These are phyloP conservation scores for Plasmodiophora brassicae DNA, from an alignment of 208 protist species.

Conservation along the genomic window DNA sequence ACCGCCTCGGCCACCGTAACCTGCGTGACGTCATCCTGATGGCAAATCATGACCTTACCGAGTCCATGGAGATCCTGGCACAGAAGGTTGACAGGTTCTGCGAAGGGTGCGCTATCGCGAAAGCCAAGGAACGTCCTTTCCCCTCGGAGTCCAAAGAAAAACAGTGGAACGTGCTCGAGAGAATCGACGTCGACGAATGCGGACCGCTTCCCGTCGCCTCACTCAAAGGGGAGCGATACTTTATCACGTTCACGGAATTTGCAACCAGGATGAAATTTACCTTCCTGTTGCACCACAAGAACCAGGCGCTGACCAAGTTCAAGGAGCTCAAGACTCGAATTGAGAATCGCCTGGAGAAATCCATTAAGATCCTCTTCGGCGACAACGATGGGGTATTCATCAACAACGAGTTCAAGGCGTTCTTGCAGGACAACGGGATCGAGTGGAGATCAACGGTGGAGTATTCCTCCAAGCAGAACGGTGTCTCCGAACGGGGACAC, in stretches of 20 bases:
- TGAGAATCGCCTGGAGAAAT: background rate
- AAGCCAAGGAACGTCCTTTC: background rate
- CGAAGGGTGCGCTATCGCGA: background rate
- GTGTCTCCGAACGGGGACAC: background rate
- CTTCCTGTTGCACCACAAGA: slow-evolving; percentile 17
- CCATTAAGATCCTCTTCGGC: background rate
- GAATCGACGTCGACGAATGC: slow-evolving; percentile 15
- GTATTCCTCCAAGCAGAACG: background rate
- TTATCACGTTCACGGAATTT: background rate
- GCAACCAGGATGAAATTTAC: background rate
- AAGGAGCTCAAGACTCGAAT: background rate
- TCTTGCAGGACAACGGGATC: background rate
- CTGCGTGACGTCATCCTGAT: background rate
- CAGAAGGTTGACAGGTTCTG: background rate
- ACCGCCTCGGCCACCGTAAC: background rate
- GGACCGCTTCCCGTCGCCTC: background rate
- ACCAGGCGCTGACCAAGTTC: background rate
- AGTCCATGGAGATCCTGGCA: background rate
- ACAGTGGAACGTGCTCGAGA: background rate
- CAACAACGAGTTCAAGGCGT: background rate
- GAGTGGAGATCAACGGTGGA: background rate
- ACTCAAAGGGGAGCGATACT: background rate
- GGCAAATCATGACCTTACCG: background rate
- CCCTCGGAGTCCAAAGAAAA: background rate
- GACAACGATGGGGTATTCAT: background rate